A percentile compares a stretch with the other conserved stretches of the same genome.
Evolutionary conservation across 208 protist genomes (phyloP).

Genomic region (Acanthamoeba lenticulata): DNA sequence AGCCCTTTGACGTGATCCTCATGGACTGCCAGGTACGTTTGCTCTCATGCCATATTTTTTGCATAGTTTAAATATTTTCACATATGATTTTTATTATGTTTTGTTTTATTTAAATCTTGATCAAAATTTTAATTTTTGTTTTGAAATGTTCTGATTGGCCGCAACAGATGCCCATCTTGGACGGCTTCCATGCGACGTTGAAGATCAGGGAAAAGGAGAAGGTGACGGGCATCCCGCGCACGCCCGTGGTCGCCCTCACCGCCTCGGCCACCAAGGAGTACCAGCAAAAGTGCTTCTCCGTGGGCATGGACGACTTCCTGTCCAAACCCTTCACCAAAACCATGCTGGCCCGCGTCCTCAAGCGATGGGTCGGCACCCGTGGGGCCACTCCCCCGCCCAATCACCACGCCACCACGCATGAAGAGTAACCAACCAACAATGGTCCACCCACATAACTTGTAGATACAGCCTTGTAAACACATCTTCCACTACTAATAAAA

Average conservation of each 20-base stretch:
- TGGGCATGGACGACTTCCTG: constrained; percentile 27
- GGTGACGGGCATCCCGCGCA: background rate
- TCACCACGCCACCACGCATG: too few species aligned
- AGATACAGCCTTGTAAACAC: too few species aligned
- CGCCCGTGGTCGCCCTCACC: background rate
- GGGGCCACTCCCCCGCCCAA: background rate
- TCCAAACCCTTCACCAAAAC: constrained; percentile 41
- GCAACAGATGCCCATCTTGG: constrained; percentile 11
- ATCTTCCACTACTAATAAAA: too few species aligned
- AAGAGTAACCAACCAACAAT: too few species aligned
- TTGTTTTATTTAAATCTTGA: too few species aligned
- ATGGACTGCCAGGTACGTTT: constrained; percentile 12
- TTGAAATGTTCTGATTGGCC: background rate
- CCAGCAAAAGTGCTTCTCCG: constrained; percentile 44
- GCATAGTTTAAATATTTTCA: too few species aligned
- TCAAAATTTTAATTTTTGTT: too few species aligned
- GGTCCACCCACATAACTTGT: too few species aligned
- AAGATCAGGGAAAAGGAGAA: constrained; percentile 3
- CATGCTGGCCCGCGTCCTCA: background rate
- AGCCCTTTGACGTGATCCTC: constrained; percentile 25
- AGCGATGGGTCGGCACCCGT: background rate
- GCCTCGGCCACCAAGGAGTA: constrained; percentile 20
- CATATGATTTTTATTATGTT: too few species aligned
- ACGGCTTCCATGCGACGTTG: background rate
- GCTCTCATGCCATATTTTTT: background rate